Evolutionary conservation across 345 rosid genomes (phyloP).

Genomic region (Pistacia vera): DNA sequence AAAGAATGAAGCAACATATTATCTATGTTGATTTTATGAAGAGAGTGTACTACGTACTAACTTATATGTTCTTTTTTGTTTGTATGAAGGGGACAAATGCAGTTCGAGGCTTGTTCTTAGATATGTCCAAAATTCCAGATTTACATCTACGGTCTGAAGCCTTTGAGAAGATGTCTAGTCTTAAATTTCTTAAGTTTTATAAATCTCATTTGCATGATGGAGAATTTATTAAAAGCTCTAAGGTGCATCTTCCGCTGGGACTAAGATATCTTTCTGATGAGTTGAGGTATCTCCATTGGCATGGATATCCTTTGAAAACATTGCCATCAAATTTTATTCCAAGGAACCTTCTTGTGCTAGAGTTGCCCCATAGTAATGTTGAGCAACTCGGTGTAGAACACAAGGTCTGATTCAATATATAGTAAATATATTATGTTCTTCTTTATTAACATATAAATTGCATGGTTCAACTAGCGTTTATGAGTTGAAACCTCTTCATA

Average conservation of each 20-base stretch:
- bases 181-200: conserved; percentile 15
- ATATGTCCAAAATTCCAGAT: conserved; percentile 4
- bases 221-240: not conserved
- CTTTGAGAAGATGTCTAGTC: not conserved
- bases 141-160: not conserved
- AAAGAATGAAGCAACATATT: too few species aligned
- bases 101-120: conserved; percentile 9
- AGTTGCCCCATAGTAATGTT: conserved; percentile 9
- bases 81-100: not conserved
- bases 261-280: not conserved
- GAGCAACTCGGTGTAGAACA: not conserved
- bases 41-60: not conserved
- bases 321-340: not conserved
- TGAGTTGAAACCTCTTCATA: too few species aligned
- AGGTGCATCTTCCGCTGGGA: not conserved
- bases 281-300: conserved; percentile 21
- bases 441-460: not conserved
- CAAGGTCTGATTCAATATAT: not conserved
- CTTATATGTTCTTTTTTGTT: not conserved
- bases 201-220: not conserved
- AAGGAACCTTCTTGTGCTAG: not conserved
- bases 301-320: conserved; percentile 2
- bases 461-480: too few species aligned
- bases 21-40: too few species aligned
- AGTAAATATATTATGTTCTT: too few species aligned